These are phyloP conservation scores for Dendrobium huoshanense DNA, from an alignment of 106 monocot species.

Conservation along the genomic window DNA sequence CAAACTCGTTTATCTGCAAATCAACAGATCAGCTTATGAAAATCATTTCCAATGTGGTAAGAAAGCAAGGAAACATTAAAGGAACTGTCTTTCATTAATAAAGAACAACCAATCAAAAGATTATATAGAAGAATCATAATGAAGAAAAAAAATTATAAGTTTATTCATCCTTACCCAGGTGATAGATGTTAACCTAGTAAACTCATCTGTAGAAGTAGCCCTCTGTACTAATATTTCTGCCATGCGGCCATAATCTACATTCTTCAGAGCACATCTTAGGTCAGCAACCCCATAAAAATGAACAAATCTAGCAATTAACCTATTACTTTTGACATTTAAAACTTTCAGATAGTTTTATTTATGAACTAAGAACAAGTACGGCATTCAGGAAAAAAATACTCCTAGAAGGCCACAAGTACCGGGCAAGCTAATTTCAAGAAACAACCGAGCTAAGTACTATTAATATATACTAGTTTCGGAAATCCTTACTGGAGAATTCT, in stretches of 20 bases:
- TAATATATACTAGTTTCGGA: not conserved
- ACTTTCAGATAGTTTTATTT: not conserved
- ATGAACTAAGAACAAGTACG: not conserved
- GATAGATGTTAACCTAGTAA: conserved; percentile 85
- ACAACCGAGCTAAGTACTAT: not conserved
- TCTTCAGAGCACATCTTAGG: conserved; percentile 43
- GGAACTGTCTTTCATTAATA: not conserved
- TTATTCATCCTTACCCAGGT: conserved; percentile 69
- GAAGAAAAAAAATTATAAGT: not conserved
- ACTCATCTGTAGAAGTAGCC: conserved; percentile 81
- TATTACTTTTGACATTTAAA: not conserved
- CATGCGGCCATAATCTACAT: conserved; percentile 99
- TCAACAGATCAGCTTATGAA: not conserved
- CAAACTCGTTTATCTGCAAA: conserved; percentile 93
- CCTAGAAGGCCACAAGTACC: not conserved
- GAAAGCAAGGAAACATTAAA: conserved; percentile 1
- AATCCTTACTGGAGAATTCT: conserved; percentile 89
- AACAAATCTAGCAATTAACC: not conserved
- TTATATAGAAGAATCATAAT: not conserved
- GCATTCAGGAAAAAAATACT: not conserved
- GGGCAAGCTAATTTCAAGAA: conserved; percentile 1
- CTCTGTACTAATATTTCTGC: conserved; percentile 96
- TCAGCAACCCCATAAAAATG: conserved; percentile 9
- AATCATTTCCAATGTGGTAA: not conserved
- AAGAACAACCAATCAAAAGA: not conserved